Evolutionary conservation across 495 filamentous ascomycete species (phyloP), one percentile per base, ranked within the genome.

Genomic region (Annulohypoxylon moriforme): DNA sequence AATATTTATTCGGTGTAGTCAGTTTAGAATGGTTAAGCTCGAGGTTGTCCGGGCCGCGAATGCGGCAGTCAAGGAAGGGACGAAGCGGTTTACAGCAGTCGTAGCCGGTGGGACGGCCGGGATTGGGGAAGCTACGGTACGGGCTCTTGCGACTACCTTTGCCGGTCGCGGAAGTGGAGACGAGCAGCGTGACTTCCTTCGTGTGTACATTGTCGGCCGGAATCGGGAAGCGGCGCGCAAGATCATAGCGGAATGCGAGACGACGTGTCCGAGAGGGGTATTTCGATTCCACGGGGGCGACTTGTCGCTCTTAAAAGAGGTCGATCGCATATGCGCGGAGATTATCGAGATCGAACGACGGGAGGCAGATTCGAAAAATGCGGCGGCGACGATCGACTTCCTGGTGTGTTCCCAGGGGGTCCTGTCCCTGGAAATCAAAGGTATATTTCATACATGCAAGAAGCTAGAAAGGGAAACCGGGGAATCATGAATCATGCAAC

Each of bases 71-170:
- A 57, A 47, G 27, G 44, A 55, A 2, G 16, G n/a, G 29, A 64
- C 56, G 50, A 71, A 40, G 18, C 66, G 75, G 7, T 67, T 72
- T 13, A 69, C 75, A 4, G 75, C 68, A 16, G 70, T 77, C 11
- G 71, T 77, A 29, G 46, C 71, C 10, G 75, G 75, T 8, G 77
- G 73, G 1, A 77, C 77, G 2, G 55, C 69, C 1, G 73, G 73
- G 9, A 76, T 75, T 16, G 76, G 73, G 14, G 64, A 66, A 31
- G 52, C 49, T n/a, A 25, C 73, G 6, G 42, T 77, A 20, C 61
- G 67, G n/a, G 69, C 73, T 3, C 67, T 78, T 9, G 69, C 67
- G 22, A 25, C 56, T 20, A 74, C 64, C 40, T 69, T 65, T 6
- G 60, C 36, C 14, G 46, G 38, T 22, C 60, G 47, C 14, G 29